Base-by-base conservation (phyloP, 306 rosid species). In the Ziziphus jujuba region DNA sequence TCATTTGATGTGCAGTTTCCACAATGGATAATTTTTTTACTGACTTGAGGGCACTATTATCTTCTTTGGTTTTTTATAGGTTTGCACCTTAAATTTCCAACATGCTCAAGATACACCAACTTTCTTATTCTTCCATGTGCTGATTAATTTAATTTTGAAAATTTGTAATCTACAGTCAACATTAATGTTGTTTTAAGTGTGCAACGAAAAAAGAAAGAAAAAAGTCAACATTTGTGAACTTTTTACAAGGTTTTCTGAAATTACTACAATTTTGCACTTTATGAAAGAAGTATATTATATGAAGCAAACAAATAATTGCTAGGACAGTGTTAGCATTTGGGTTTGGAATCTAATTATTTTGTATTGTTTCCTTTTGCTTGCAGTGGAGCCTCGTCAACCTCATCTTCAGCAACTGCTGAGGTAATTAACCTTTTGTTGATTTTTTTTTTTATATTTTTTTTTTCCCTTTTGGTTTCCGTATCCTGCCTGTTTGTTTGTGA, bases 351-450 rank as follows among this genome's bases (percentile, higher is more conserved):
- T 63, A 36, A 49, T 51, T 55, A 59, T 57, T 61, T 51, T 9
- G n/a, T 14, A 63, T 55, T 38, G 55, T 47, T 51, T 36, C 67
- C 8, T 75, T 79, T 59, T 78, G 55, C 54, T 69, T 76, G 51
- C 84, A 81, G 95, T 34, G 77, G 83, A 70, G 53, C 76, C 59
- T 63, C 82, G 35, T 72, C 77, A 47, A 70, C 84, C 66, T 78
- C 95, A 6, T 81, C 96, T 35, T 93, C 92, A 5, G 68, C 72
- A 65, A 69, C 87, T 65, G 59, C 72, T 12, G 98, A 93, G 97
- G 97, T 93, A 86, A 68, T 65, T 17, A 36, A 20, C 33, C 4
- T 28, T 20, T 33, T n/a, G n/a, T n/a, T 54, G n/a, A 4, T 56
- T 49, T 48, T 48, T 31, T 20, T 44, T 45, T 31, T 33, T 59